A percentile compares a stretch with the other conserved stretches of the same genome.
Evolutionary conservation across 176 grass and related monocot genomes (phyloP).

Genomic region (Musa schizocarpa): DNA sequence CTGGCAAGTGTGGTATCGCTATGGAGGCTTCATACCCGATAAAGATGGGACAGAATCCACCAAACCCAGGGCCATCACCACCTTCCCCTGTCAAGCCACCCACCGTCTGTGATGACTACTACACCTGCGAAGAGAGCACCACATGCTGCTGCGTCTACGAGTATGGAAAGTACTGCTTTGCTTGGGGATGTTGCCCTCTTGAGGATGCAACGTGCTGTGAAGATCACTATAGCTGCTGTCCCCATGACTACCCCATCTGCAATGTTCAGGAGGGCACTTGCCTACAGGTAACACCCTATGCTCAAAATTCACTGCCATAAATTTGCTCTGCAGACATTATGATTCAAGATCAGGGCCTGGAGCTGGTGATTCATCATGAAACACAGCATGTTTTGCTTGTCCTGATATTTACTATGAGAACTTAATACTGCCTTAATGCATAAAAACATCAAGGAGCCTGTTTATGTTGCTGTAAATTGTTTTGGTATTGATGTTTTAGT

Average conservation of each 20-base stretch:
- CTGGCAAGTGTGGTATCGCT: slow-evolving; percentile 37
- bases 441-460: neutral
- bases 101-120: slow-evolving; percentile 25
- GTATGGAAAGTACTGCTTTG: slow-evolving; percentile 21
- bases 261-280: slow-evolving; percentile 29
- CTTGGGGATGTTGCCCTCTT: slow-evolving; percentile 45
- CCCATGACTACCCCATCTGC: slow-evolving; percentile 42
- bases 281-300: slow-evolving; percentile 20
- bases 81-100: slow-evolving; percentile 30
- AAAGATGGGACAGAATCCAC: slow-evolving; percentile 28
- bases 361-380: neutral
- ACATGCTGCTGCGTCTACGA: slow-evolving; percentile 46
- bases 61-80: slow-evolving; percentile 21
- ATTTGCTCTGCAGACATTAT: too few relatives aligned
- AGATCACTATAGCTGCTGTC: slow-evolving; percentile 45
- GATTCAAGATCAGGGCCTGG: too few relatives aligned
- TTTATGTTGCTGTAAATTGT: neutral
- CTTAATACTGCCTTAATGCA: neutral
- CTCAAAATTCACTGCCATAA: neutral
- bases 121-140: slow-evolving; percentile 26
- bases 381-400: neutral
- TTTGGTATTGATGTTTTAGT: neutral
- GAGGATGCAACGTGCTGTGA: slow-evolving; percentile 34
- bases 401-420: neutral
- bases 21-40: slow-evolving; percentile 40